These are phyloP conservation scores for Zea mays DNA, from an alignment of 176 grass and related monocot species.

Conservation along the genomic window Zm-B73-REFERENCE-NAM-5.0 NC_050098.1:215822001-215822500, in stretches of 20 bases:
- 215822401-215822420: constrained; percentile 43
- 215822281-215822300: constrained; percentile 38
- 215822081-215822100: constrained; percentile 26
- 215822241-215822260: constrained; percentile 15
- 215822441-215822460: constrained; percentile 80
- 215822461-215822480: constrained; percentile 40
- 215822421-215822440: constrained; percentile 74
- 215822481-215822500: background rate
- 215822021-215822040: constrained; percentile 41
- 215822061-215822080: constrained; percentile 31
- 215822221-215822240: background rate
- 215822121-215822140: background rate
- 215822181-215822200: too few relatives aligned
- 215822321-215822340: constrained; percentile 73
- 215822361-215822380: constrained; percentile 33
- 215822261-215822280: background rate
- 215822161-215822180: too few relatives aligned
- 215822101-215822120: constrained; percentile 31
- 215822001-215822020: constrained; percentile 27
- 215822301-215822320: constrained; percentile 86
- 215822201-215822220: background rate
- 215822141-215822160: background rate
- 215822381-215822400: constrained; percentile 53
- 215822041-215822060: constrained; percentile 41
- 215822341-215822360: constrained; percentile 51